phyloP scores from a whole-genome alignment of 768 basidiomycete species.

The Hypholoma sublateritium region DNA sequence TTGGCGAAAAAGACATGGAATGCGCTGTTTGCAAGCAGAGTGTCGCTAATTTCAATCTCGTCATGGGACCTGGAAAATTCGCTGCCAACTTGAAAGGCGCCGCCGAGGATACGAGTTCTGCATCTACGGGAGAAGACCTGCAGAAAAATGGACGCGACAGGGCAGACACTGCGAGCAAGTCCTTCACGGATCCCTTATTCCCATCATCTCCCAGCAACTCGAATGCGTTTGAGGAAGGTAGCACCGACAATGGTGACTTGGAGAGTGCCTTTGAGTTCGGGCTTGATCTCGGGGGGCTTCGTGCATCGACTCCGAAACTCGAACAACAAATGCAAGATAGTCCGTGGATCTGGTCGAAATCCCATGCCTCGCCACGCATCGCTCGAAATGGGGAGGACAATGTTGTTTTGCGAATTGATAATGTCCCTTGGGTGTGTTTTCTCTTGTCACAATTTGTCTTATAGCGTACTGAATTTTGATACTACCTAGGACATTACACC shows the following conservation, averaged over 20 bases:
- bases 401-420: constrained; percentile 79
- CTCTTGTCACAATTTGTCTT: background rate
- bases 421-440: constrained; percentile 78
- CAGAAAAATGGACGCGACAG: background rate
- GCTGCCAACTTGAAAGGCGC: constrained; percentile 4
- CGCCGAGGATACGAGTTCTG: background rate
- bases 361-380: constrained; percentile 10
- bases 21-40: constrained; percentile 76
- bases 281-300: constrained; percentile 32
- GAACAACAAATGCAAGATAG: constrained; percentile 25
- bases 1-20: constrained; percentile 86
- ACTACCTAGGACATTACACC: constrained; percentile 77
- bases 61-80: constrained; percentile 16
- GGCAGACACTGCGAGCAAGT: constrained; percentile 14
- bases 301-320: constrained; percentile 45
- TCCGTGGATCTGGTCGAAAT: constrained; percentile 11
- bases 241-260: constrained; percentile 23
- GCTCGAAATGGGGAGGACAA: constrained; percentile 34
- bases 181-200: constrained; percentile 34
- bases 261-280: constrained; percentile 44
- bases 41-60: constrained; percentile 69
- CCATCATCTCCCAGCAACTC: constrained; percentile 30
- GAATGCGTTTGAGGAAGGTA: constrained; percentile 9
- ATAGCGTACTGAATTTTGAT: constrained; percentile 3
- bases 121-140: background rate